Conservation (phyloP, 768 basidiomycete genomes). For the Leccinum boreale region DNA sequence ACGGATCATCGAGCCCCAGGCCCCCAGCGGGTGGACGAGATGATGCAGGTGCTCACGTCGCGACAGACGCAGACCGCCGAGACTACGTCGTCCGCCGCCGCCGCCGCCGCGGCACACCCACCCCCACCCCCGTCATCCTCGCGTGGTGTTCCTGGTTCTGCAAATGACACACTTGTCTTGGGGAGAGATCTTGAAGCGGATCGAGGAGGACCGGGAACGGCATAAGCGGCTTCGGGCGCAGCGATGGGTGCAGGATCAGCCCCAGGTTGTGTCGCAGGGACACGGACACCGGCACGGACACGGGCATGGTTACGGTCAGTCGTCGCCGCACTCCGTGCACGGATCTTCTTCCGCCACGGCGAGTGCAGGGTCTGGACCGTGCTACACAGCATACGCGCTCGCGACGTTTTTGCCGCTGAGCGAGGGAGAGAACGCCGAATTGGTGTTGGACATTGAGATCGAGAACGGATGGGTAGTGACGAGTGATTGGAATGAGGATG, state of each 20-base stretch:
- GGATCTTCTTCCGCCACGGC: not conserved
- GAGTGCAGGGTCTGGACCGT: not conserved
- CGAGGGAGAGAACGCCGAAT: constrained; percentile 46
- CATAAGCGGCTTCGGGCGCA: constrained; percentile 90
- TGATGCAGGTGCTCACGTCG: constrained; percentile 34
- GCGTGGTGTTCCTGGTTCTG: not conserved
- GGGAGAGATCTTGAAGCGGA: constrained; percentile 22
- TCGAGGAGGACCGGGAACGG: constrained; percentile 90
- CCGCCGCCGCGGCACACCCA: too few species aligned
- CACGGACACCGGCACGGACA: constrained; percentile 18
- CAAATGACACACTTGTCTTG: constrained; percentile 37
- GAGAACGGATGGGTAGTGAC: constrained; percentile 86
- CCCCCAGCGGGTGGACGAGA: constrained; percentile 76
- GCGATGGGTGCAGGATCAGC: constrained; percentile 83
- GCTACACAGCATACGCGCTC: constrained; percentile 14
- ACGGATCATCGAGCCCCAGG: constrained; percentile 78
- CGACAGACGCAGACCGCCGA: not conserved
- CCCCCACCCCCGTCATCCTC: not conserved
- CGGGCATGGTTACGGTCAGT: not conserved
- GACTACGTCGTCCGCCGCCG: not conserved
- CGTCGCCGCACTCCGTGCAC: not conserved
- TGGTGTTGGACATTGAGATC: constrained; percentile 77
- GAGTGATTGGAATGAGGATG: constrained; percentile 90
- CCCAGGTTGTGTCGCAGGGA: constrained; percentile 34
- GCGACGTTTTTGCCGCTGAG: constrained; percentile 27